phyloP scores from a whole-genome alignment of 2,329 filamentous ascomycete genomes.

The Aspergillus fumigatus region DNA sequence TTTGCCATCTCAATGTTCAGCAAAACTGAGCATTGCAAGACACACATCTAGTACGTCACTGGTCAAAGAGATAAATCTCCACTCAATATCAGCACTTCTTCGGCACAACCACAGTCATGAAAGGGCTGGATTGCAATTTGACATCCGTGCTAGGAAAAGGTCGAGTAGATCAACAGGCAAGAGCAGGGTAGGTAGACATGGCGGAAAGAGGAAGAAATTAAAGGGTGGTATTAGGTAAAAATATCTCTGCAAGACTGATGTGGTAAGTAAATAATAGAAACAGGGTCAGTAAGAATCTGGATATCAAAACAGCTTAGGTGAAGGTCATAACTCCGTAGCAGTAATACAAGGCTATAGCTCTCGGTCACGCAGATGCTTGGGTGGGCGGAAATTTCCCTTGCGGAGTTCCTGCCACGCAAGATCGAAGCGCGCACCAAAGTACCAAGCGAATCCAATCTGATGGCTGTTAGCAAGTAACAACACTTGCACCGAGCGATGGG shows the following conservation, averaged over 20 bases:
- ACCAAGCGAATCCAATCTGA: conserved; percentile 72
- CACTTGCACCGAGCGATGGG: not conserved
- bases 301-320: conserved; percentile 15
- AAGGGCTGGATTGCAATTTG: conserved; percentile 91
- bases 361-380: conserved; percentile 22
- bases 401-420: conserved; percentile 56
- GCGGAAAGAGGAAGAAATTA: conserved; percentile 2
- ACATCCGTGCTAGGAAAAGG: conserved; percentile 78
- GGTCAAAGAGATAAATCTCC: conserved; percentile 21
- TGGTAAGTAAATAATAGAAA: conserved; percentile 23
- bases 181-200: not conserved
- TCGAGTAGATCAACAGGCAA: not conserved
- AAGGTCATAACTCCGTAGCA: conserved; percentile 30
- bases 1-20: conserved; percentile 32
- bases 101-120: conserved; percentile 93
- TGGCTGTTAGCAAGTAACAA: not conserved
- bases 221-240: conserved; percentile 29
- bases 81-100: conserved; percentile 91
- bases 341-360: conserved; percentile 36
- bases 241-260: conserved; percentile 21
- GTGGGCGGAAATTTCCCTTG: conserved; percentile 44
- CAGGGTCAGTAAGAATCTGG: conserved; percentile 21
- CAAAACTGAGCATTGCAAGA: conserved; percentile 24
- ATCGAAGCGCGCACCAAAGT: conserved; percentile 79
- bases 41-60: conserved; percentile 44